Conservation (phyloP, 768 basidiomycete species). For the Pisolithus microcarpus region DNA sequence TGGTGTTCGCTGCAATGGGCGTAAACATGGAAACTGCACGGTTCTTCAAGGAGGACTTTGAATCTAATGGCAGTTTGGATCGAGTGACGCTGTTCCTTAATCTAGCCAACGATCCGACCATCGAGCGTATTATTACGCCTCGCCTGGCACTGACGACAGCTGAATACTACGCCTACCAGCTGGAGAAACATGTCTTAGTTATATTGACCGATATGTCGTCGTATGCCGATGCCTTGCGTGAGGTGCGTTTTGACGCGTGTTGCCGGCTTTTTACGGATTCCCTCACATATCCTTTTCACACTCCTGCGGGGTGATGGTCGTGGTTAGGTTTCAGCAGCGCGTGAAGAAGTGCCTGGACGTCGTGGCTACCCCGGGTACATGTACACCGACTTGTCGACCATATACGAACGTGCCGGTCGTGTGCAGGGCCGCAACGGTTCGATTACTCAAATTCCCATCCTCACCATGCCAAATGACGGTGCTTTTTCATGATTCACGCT, state of each 20-base stretch:
- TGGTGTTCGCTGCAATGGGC: conserved; percentile 99
- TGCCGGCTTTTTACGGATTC: background rate
- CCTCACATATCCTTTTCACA: background rate
- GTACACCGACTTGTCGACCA: conserved; percentile 99
- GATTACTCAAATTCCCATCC: conserved; percentile 98
- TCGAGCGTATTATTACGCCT: conserved; percentile 99
- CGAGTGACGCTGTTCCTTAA: conserved; percentile 98
- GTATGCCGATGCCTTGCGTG: conserved; percentile 93
- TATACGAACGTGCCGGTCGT: conserved; percentile 98
- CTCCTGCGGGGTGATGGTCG: background rate
- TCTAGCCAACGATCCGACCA: conserved; percentile 97
- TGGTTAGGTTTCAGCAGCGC: conserved; percentile 79
- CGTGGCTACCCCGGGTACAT: conserved; percentile 98
- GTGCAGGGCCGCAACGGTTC: conserved; percentile 97
- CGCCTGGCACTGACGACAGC: conserved; percentile 97
- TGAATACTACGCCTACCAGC: conserved; percentile 98
- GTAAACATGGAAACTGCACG: conserved; percentile 99
- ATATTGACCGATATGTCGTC: conserved; percentile 99
- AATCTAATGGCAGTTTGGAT: conserved; percentile 96
- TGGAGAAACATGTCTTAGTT: conserved; percentile 99
- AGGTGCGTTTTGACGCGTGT: conserved; percentile 45
- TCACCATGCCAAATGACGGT: conserved; percentile 99
- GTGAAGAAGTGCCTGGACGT: conserved; percentile 98
- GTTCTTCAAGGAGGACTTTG: conserved; percentile 99
- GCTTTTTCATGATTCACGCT: conserved; percentile 21